These are phyloP conservation scores for Pseudocercospora eumusae DNA, from an alignment of 2,329 filamentous ascomycete species.

Conservation along the genomic window DNA sequence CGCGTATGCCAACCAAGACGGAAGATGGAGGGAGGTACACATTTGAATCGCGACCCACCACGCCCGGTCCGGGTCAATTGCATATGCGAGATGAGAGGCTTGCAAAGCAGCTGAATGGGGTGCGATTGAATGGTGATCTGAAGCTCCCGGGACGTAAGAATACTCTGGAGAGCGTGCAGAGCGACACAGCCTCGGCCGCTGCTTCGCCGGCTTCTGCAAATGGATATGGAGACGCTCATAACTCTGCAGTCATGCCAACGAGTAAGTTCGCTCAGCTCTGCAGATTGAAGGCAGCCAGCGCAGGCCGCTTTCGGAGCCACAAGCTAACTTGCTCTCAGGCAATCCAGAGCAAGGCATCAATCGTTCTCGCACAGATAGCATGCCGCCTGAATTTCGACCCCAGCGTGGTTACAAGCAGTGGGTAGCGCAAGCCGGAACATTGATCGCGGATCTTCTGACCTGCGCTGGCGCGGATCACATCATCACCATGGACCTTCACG, in stretches of 20 bases:
- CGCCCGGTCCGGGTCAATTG: constrained; percentile 68
- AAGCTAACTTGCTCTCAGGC: not conserved
- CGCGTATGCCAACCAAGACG: constrained; percentile 63
- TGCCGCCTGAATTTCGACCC: constrained; percentile 66
- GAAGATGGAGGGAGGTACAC: constrained; percentile 66
- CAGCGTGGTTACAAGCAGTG: constrained; percentile 97
- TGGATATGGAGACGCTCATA: not conserved
- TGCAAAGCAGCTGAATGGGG: constrained; percentile 71
- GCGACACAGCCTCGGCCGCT: constrained; percentile 29
- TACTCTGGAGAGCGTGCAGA: constrained; percentile 37
- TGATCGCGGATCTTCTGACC: constrained; percentile 90
- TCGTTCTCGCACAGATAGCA: constrained; percentile 29
- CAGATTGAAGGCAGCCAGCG: not conserved
- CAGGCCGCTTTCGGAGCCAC: not conserved
- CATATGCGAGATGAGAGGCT: constrained; percentile 50
- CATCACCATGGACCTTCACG: constrained; percentile 96
- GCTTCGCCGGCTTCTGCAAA: constrained; percentile 17
- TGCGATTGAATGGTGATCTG: constrained; percentile 51
- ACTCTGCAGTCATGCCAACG: not conserved
- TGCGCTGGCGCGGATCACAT: constrained; percentile 95
- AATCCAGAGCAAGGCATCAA: constrained; percentile 4
- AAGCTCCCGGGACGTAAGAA: constrained; percentile 33
- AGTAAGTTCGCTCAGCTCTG: not conserved
- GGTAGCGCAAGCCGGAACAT: constrained; percentile 94
- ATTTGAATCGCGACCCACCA: constrained; percentile 88